Evolutionary conservation across 1,284 basidiomycete genomes (phyloP).

Genomic region (Cutaneotrichosporon spelunceum): DNA sequence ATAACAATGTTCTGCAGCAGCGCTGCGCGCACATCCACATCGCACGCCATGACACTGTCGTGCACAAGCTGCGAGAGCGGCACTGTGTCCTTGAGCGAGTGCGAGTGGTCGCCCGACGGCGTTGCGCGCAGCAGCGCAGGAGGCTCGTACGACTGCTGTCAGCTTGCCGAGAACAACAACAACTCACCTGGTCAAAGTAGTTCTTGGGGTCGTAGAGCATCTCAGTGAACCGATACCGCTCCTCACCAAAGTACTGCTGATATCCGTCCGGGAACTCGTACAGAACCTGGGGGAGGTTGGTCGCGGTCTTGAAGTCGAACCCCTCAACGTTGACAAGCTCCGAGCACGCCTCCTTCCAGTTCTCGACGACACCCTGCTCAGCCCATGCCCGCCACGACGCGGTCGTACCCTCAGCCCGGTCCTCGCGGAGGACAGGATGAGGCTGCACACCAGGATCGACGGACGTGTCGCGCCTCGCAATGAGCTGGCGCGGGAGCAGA

Average conservation of each 20-base stretch:
- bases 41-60: constrained; percentile 76
- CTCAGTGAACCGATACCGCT: constrained; percentile 82
- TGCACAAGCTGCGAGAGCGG: constrained; percentile 73
- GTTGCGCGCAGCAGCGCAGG: constrained; percentile 41
- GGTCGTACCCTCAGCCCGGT: constrained; percentile 69
- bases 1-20: constrained; percentile 91
- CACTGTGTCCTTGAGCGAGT: constrained; percentile 54
- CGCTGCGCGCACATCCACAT: constrained; percentile 84
- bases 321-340: constrained; percentile 58
- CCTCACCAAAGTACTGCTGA: constrained; percentile 76
- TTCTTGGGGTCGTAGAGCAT: constrained; percentile 79
- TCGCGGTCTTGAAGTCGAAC: constrained; percentile 41
- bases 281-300: constrained; percentile 35
- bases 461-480: constrained; percentile 64
- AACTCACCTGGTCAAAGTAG: constrained; percentile 57
- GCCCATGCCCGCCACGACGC: constrained; percentile 77
- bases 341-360: constrained; percentile 85
- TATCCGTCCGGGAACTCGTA: constrained; percentile 98
- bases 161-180: neutral
- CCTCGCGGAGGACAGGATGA: constrained; percentile 66
- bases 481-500: constrained; percentile 73
- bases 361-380: constrained; percentile 81
- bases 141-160: constrained; percentile 32
- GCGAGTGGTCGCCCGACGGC: constrained; percentile 59
- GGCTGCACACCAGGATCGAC: constrained; percentile 66